phyloP scores from a whole-genome alignment of 495 filamentous ascomycete species.

The Annulohypoxylon bovei region DNA sequence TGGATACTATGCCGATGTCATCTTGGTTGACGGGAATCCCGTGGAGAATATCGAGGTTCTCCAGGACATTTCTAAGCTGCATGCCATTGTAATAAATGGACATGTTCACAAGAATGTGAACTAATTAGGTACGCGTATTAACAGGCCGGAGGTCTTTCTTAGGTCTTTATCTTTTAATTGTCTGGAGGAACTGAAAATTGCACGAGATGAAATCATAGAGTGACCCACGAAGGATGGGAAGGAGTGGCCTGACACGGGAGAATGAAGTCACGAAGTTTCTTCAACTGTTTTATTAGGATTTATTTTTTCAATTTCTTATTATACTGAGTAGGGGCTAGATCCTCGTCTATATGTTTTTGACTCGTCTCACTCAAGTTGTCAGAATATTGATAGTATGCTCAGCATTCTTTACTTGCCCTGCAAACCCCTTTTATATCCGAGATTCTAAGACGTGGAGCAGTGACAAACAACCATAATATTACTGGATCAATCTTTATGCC shows the following conservation, averaged over 20 bases:
- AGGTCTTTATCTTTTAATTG: no score
- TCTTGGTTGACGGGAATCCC: constrained; percentile 15
- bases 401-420: neutral
- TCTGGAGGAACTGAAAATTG: no score
- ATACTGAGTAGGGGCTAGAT: no score
- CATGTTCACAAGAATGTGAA: constrained; percentile 22
- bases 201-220: no score
- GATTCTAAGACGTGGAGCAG: no score
- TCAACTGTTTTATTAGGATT: neutral
- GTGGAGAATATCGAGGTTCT: constrained; percentile 12
- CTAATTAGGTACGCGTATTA: neutral
- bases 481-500: no score
- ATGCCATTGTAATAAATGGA: constrained; percentile 16
- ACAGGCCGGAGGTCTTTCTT: no score
- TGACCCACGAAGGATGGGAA: no score
- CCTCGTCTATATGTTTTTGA: no score
- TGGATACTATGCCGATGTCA: constrained; percentile 20
- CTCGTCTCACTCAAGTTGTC: neutral
- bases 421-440: neutral
- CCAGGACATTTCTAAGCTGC: constrained; percentile 10
- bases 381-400: neutral
- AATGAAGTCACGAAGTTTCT: neutral
- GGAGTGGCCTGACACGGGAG: neutral
- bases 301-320: no score
- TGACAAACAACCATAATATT: no score